These are phyloP conservation scores for Penicillium chermesinum DNA, from an alignment of 495 filamentous ascomycete species.

Conservation along the genomic window DNA sequence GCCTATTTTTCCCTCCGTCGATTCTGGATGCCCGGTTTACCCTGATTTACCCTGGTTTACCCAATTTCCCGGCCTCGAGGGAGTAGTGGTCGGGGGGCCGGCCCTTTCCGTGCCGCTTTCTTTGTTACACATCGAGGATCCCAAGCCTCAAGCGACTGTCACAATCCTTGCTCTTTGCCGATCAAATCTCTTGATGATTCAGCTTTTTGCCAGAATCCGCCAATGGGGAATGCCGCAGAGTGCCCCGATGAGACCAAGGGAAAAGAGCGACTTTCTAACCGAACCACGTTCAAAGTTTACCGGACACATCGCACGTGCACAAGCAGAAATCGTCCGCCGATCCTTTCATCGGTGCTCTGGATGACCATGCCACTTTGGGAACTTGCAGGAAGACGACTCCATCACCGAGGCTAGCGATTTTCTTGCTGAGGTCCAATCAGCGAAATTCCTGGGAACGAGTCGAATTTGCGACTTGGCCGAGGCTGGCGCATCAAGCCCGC, in stretches of 20 bases:
- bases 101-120: slow-evolving; percentile 42
- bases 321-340: slow-evolving; percentile 26
- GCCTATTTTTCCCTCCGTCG: neutral
- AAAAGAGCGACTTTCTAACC: slow-evolving; percentile 12
- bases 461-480: slow-evolving; percentile 29
- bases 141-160: neutral
- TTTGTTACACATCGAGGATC: slow-evolving; percentile 10
- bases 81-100: slow-evolving; percentile 32
- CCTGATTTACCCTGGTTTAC: slow-evolving; percentile 8
- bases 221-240: slow-evolving; percentile 5
- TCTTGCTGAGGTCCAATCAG: slow-evolving; percentile 30
- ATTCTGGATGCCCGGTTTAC: neutral
- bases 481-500: slow-evolving; percentile 26
- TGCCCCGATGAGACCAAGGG: too few species aligned
- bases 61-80: slow-evolving; percentile 11
- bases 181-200: too few species aligned
- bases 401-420: slow-evolving; percentile 21
- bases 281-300: slow-evolving; percentile 11
- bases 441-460: slow-evolving; percentile 29
- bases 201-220: too few species aligned
- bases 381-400: slow-evolving; percentile 24
- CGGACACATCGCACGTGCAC: slow-evolving; percentile 12
- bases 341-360: slow-evolving; percentile 19
- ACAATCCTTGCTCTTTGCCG: neutral
- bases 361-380: slow-evolving; percentile 26